phyloP scores from a whole-genome alignment of 2,329 filamentous ascomycete species.

The Periglandula ipomoeae region DNA sequence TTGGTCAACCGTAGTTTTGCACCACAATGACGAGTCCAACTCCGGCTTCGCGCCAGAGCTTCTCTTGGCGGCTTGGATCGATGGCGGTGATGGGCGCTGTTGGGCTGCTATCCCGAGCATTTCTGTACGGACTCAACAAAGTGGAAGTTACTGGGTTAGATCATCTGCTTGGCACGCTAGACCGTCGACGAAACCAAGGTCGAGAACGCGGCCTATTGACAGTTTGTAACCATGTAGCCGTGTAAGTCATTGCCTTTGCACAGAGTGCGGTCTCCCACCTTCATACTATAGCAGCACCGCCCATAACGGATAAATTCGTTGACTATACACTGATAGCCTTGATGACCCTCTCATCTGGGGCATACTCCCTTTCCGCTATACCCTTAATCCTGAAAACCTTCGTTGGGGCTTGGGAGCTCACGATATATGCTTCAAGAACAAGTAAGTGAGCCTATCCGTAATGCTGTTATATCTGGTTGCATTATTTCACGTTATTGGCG shows the following conservation, averaged over 20 bases:
- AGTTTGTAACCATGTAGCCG: slow-evolving; percentile 37
- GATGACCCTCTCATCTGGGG: slow-evolving; percentile 97
- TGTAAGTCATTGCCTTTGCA: slow-evolving; percentile 19
- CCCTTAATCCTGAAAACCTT: slow-evolving; percentile 63
- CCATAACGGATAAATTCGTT: background rate
- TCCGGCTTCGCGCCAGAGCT: slow-evolving; percentile 38
- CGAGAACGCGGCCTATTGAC: slow-evolving; percentile 75
- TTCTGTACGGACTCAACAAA: slow-evolving; percentile 65
- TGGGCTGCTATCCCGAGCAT: slow-evolving; percentile 60
- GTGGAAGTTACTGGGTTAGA: slow-evolving; percentile 72
- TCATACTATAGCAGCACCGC: background rate
- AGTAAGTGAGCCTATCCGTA: slow-evolving; percentile 42
- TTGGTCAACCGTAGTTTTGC: background rate
- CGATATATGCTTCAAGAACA: slow-evolving; percentile 89
- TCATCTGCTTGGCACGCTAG: slow-evolving; percentile 64
- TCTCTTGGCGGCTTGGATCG: slow-evolving; percentile 67
- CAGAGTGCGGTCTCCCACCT: background rate
- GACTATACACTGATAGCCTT: slow-evolving; percentile 43
- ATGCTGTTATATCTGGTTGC: no score
- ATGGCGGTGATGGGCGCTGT: slow-evolving; percentile 65
- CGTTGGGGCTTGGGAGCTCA: slow-evolving; percentile 88
- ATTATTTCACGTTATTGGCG: no score
- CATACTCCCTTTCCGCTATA: slow-evolving; percentile 65
- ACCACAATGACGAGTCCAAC: slow-evolving; percentile 14
- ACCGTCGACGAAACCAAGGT: slow-evolving; percentile 55